phyloP scores from a whole-genome alignment of 345 rosid species.

The Arabidopsis suecica region DNA sequence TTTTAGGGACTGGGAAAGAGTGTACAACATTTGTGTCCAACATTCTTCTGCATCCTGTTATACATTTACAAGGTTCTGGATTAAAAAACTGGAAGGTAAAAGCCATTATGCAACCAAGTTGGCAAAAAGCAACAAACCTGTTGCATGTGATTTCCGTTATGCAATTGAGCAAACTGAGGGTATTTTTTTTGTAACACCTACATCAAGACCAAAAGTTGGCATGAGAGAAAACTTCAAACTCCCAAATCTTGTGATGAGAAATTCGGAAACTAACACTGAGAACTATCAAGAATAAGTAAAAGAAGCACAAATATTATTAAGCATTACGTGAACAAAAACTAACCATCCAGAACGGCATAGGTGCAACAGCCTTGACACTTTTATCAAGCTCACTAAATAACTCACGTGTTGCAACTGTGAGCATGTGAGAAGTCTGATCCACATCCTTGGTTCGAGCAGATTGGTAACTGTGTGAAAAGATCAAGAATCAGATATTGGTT shows the following conservation, averaged over 20 bases:
- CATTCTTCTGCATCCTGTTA: constrained; percentile 92
- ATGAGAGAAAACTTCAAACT: constrained; percentile 3
- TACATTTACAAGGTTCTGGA: constrained; percentile 15
- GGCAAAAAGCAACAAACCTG: constrained; percentile 56
- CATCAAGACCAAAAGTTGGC: constrained; percentile 20
- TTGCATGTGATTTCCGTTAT: constrained; percentile 94
- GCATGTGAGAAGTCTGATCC: constrained; percentile 82
- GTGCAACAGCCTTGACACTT: constrained; percentile 83
- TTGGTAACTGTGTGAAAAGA: constrained; percentile 58
- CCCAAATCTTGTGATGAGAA: neutral
- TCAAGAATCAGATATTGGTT: constrained; percentile 22
- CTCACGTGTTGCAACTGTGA: constrained; percentile 77
- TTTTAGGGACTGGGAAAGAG: constrained; percentile 77
- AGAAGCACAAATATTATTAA: neutral
- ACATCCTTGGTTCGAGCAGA: constrained; percentile 62
- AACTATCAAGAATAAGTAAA: neutral
- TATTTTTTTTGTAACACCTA: constrained; percentile 85
- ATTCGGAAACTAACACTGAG: neutral
- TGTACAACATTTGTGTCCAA: constrained; percentile 86
- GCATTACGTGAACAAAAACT: constrained; percentile 32
- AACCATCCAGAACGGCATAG: constrained; percentile 89
- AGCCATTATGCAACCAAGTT: neutral
- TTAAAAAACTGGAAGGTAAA: constrained; percentile 24
- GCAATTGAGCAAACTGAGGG: constrained; percentile 94
- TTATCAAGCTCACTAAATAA: constrained; percentile 77